phyloP scores from a whole-genome alignment of 2,329 filamentous ascomycete genomes.

The Fusarium pseudograminearum region DNA sequence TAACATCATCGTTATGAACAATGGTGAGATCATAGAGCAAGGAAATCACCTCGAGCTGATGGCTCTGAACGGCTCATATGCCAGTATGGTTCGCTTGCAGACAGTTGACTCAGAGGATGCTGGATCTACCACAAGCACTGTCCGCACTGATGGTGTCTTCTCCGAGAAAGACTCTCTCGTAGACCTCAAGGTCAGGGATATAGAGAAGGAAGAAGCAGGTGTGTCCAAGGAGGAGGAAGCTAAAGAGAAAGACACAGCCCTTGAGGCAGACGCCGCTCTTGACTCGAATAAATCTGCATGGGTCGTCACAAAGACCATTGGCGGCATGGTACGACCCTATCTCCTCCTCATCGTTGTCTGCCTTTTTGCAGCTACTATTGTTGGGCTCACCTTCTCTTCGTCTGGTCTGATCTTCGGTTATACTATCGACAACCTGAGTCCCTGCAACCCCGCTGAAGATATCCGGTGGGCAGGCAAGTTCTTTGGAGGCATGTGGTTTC shows the following conservation, averaged over 20 bases:
- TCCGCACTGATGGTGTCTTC: conserved; percentile 58
- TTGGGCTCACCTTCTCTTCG: conserved; percentile 65
- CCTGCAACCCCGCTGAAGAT: conserved; percentile 56
- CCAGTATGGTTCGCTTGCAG: conserved; percentile 62
- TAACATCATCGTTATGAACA: conserved; percentile 73
- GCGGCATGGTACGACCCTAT: conserved; percentile 55
- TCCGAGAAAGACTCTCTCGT: conserved; percentile 56
- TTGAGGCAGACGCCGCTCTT: conserved; percentile 53
- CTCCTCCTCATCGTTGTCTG: conserved; percentile 56
- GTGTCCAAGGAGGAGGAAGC: conserved; percentile 51
- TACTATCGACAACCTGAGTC: conserved; percentile 59
- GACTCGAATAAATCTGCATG: conserved; percentile 57
- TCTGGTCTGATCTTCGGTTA: conserved; percentile 65
- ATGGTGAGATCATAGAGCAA: conserved; percentile 71
- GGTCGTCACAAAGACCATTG: conserved; percentile 55
- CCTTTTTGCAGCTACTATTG: conserved; percentile 60
- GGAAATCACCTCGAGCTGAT: conserved; percentile 73
- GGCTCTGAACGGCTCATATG: conserved; percentile 62
- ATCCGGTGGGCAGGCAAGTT: conserved; percentile 58
- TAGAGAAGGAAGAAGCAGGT: conserved; percentile 57
- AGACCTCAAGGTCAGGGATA: conserved; percentile 46
- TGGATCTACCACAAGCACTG: conserved; percentile 50
- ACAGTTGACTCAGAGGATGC: conserved; percentile 51
- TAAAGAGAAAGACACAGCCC: conserved; percentile 49
- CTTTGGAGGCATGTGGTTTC: conserved; percentile 68